A percentile compares a stretch with the other conserved stretches of the same genome.
phyloP scores from a whole-genome alignment of 257 asterid species.

The Capsicum pubescens region DNA sequence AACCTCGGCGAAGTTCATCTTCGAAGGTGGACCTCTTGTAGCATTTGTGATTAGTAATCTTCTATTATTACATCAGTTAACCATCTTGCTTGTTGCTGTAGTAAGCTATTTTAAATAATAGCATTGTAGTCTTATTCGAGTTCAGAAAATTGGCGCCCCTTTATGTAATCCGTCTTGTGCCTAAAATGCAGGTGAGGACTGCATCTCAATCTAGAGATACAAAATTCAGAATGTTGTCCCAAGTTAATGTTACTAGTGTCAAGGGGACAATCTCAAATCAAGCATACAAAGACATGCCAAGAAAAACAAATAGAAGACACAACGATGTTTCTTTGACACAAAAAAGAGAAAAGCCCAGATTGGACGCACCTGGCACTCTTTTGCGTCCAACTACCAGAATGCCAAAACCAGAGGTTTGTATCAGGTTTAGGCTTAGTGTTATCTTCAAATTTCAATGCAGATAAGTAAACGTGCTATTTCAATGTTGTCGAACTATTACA shows the following conservation, averaged over 20 bases:
- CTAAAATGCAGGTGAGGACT: slow-evolving; percentile 56
- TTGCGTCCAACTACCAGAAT: slow-evolving; percentile 37
- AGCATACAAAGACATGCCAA: slow-evolving; percentile 40
- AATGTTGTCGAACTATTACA: neutral
- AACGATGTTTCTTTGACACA: slow-evolving; percentile 36
- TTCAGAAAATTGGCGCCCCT: neutral
- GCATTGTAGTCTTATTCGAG: neutral
- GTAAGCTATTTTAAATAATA: neutral
- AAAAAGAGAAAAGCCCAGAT: slow-evolving; percentile 41
- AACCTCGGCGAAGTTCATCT: slow-evolving; percentile 30
- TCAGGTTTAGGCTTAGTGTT: neutral
- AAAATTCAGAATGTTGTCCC: slow-evolving; percentile 41
- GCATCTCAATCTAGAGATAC: slow-evolving; percentile 38
- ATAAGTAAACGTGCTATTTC: neutral
- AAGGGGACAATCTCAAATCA: slow-evolving; percentile 37
- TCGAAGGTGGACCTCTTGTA: slow-evolving; percentile 46
- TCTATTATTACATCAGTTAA: neutral
- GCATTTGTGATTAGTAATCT: neutral
- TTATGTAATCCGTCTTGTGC: neutral
- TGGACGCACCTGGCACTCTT: slow-evolving; percentile 39
- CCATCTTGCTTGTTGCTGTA: neutral
- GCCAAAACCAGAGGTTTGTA: slow-evolving; percentile 51
- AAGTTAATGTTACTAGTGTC: slow-evolving; percentile 39
- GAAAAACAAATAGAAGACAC: slow-evolving; percentile 42
- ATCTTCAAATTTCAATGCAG: neutral